Percentiles rank a stretch among this genome's conserved stretches.
Conservation (phyloP, 345 rosid genomes). For the Noccaea caerulescens region DNA sequence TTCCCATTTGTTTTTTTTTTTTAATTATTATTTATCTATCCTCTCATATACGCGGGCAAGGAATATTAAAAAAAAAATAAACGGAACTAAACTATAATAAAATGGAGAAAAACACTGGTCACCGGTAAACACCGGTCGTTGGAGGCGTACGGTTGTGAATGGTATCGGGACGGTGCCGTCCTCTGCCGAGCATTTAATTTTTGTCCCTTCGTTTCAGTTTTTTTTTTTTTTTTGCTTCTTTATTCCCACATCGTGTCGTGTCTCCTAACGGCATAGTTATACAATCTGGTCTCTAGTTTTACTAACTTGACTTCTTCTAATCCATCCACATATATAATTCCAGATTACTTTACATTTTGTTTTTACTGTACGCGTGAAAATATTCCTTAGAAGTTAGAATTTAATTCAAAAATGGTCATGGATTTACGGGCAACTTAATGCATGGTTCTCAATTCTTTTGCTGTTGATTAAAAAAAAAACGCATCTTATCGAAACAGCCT, state of each 20-base stretch:
- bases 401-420: too few relatives aligned
- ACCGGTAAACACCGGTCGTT: constrained; percentile 73
- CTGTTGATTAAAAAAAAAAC: too few relatives aligned
- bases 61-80: background rate
- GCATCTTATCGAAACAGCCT: too few relatives aligned
- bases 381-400: too few relatives aligned
- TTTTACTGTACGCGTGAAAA: too few relatives aligned
- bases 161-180: constrained; percentile 52
- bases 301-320: constrained; percentile 2
- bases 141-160: constrained; percentile 40
- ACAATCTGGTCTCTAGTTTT: constrained; percentile 4
- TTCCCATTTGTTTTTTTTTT: constrained; percentile 50
- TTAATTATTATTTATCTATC: background rate
- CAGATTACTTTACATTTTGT: background rate
- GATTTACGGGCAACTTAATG: too few relatives aligned
- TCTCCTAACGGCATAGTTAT: constrained; percentile 29
- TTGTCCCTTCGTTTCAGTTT: constrained; percentile 22
- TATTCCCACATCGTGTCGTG: constrained; percentile 33
- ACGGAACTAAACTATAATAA: constrained; percentile 11
- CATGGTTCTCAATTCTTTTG: too few relatives aligned
- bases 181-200: constrained; percentile 54
- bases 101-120: constrained; percentile 31
- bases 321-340: background rate
- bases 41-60: constrained; percentile 41
- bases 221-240: background rate